Evolutionary conservation across 306 rosid genomes (phyloP), one percentile per base, ranked within the genome.

Genomic region (Cercis canadensis): DNA sequence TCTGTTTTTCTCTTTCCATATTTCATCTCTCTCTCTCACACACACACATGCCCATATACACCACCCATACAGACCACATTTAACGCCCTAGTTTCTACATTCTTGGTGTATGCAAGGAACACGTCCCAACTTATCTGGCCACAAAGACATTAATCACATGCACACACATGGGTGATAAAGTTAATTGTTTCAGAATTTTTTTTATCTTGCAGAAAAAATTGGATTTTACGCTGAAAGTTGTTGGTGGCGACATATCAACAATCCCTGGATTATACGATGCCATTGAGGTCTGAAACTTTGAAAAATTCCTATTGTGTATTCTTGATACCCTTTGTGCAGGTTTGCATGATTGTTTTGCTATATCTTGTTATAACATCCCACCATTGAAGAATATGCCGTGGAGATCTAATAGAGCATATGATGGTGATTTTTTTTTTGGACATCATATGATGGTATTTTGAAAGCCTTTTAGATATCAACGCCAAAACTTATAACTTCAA

Each of bases 171-270:
- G 37, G 52, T 21, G 17, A 39, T 69, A 8, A 18, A 40, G 70
- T 62, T 73, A 59, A 62, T 70, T 67, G 43, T 68, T 72, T 57
- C 46, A 47, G 61, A 46, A 67, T 68, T 24, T 24, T 19, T 71
- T 69, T 81, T 62, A 7, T 50, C 41, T 41, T 85, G 79, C 92
- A 94, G 97, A 95, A 91, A 89, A 84, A 89, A 69, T 74, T 95
- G 85, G 97, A 95, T 67, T 95, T 91, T 66, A 86, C 86, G 2
- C 86, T 91, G 54, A 95, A 91, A 86, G 96, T 91, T 80, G 49
- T 95, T 21, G 97, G 97, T 4, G 97, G 99, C 0, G 96, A 95
- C 84, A 86, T 95, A 72, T 86, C 99, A 75, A 1, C 99, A 57
- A 78, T 94, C 65, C 99, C 99, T 72, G 96, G 96, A 79, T 79